phyloP scores from a whole-genome alignment of 148 eudicot genomes.

The Chenopodium formosanum region DNA sequence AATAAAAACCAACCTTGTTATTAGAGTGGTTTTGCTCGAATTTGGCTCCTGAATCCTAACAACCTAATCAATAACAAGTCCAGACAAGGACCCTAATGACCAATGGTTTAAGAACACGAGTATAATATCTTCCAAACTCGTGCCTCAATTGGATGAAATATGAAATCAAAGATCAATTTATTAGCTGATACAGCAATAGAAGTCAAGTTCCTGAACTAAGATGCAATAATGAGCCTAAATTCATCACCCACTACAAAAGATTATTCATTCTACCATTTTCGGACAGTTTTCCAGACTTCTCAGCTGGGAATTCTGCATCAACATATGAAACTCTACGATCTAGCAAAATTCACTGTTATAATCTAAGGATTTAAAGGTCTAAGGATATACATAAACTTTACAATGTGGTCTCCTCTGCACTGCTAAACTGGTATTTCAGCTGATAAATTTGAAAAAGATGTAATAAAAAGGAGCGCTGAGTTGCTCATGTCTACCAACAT shows the following conservation, averaged over 20 bases:
- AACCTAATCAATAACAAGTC: too few relatives aligned
- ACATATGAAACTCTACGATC: background rate
- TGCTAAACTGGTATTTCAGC: background rate
- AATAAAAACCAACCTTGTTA: too few relatives aligned
- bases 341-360: background rate
- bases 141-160: background rate
- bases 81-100: too few relatives aligned
- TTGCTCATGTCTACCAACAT: background rate
- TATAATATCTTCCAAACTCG: background rate
- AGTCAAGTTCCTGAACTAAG: background rate
- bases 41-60: too few relatives aligned
- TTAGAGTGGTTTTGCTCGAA: too few relatives aligned
- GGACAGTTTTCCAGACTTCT: background rate
- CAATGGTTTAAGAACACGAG: too few relatives aligned
- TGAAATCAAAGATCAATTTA: background rate
- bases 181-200: background rate
- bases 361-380: background rate
- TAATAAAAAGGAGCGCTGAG: background rate
- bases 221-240: background rate
- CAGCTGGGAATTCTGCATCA: background rate
- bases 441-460: too few relatives aligned
- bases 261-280: too few relatives aligned
- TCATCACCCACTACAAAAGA: background rate
- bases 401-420: background rate
- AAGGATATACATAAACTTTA: slow-evolving; percentile 7